Conservation (phyloP, 495 filamentous ascomycete species). For the Trichoderma erinaceum region DNA sequence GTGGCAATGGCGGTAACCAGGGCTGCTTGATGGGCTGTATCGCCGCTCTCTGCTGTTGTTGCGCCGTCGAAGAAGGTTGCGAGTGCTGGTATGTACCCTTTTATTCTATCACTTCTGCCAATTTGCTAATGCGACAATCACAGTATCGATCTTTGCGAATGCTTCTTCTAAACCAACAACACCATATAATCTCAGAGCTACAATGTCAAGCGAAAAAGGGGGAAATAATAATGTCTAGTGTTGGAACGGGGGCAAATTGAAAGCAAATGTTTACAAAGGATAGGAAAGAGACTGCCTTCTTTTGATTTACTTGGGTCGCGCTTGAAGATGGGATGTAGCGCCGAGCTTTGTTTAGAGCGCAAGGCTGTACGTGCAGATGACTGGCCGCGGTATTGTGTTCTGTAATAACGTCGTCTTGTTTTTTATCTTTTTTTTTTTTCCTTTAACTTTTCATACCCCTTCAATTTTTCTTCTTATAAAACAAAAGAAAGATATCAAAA, state of each 20-base stretch:
- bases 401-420: not conserved
- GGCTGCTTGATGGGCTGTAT: slow-evolving; percentile 9
- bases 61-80: slow-evolving; percentile 8
- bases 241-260: not conserved
- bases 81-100: slow-evolving; percentile 2
- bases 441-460: not conserved
- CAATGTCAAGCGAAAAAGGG: not conserved
- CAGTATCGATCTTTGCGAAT: slow-evolving; percentile 8
- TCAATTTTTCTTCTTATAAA: not conserved
- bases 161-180: not conserved
- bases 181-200: not conserved
- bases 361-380: not conserved
- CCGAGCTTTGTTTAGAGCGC: not conserved
- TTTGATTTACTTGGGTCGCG: not conserved
- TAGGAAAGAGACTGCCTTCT: not conserved
- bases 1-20: not conserved
- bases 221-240: not conserved
- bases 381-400: no score
- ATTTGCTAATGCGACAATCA: not conserved
- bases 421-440: not conserved
- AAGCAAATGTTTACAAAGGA: not conserved
- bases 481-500: not conserved
- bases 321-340: not conserved
- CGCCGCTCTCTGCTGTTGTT: slow-evolving; percentile 10
- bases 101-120: not conserved